Evolutionary conservation across 2,329 filamentous ascomycete species (phyloP).

Genomic region (Thielaviopsis punctulata): DNA sequence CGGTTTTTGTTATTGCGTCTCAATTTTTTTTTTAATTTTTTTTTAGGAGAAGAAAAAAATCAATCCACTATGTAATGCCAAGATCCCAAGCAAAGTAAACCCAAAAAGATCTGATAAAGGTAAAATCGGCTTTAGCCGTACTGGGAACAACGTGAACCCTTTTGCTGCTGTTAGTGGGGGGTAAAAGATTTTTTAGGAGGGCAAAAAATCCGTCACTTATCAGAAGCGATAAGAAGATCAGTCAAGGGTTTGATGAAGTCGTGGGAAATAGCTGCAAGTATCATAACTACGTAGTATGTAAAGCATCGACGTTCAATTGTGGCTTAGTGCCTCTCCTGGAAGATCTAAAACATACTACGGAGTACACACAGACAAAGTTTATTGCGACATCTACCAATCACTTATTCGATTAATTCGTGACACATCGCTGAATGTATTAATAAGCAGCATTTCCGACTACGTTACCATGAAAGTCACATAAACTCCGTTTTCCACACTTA

Average conservation of each 20-base stretch:
- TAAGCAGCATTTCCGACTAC: not conserved
- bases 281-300: too few relatives aligned
- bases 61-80: not conserved
- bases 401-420: not conserved
- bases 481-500: not conserved
- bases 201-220: slow-evolving; percentile 14
- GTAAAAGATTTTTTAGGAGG: slow-evolving; percentile 13
- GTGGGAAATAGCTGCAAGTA: not conserved
- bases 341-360: too few relatives aligned
- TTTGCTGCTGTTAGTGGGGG: not conserved
- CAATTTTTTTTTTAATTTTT: not conserved
- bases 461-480: not conserved
- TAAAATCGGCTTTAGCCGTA: not conserved
- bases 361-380: not conserved
- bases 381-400: not conserved
- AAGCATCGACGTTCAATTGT: too few relatives aligned
- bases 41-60: not conserved
- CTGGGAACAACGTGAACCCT: not conserved
- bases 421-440: slow-evolving; percentile 2
- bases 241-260: slow-evolving; percentile 5
- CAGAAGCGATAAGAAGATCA: not conserved
- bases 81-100: not conserved
- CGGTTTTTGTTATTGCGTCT: not conserved
- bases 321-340: too few relatives aligned
- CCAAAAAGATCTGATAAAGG: slow-evolving; percentile 6